Base-by-base conservation (phyloP, 176 grass and related monocot genomes). In the Bothriochloa decipiens region DNA sequence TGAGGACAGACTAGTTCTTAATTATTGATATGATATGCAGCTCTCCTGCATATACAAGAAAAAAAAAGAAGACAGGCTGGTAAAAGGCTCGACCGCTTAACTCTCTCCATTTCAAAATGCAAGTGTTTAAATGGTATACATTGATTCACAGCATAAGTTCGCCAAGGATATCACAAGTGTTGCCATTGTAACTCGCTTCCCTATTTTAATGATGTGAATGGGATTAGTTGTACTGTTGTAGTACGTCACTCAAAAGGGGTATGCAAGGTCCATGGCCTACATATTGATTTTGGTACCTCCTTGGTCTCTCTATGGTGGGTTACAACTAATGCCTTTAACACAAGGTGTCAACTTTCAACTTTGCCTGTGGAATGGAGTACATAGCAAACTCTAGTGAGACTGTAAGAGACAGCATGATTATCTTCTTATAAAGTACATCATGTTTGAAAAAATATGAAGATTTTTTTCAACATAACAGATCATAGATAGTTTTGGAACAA, bases 391-490 rank as follows among this genome's bases (percentile, higher is more conserved):
- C 57, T 55, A 82, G 22, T 32, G 20, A 80, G 29, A 32, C 29
- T 32, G 29, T 32, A 32, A 32, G 39, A 79, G 3, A 20, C 17
- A 3, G 12, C 13, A 4, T 37, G 33, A 52, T 73, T 65, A 72
- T 57, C 33, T 72, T 52, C 36, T 60, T 53, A 74, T 80, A 45
- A 46, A 84, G 29, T 45, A 40, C 35, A 78, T 61, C 49, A 28
- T 37, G 5, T 73, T 75, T 80, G 20, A 29, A 89, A 86, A 69
- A 12, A 84, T 40, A 65, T 25, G 77, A 9, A 16, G n/a, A 67
- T 37, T 64, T 64, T 84, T 74, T 50, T 63, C 83, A 39, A 68
- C 63, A 49, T 40, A 70, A 55, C 7, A 27, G 17, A 14, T 67
- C 25, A 75, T 0, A 79, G 69, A 46, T 69, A 20, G 67, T 68